Conservation (phyloP, 768 basidiomycete genomes). For the Pholiota conissans region DNA sequence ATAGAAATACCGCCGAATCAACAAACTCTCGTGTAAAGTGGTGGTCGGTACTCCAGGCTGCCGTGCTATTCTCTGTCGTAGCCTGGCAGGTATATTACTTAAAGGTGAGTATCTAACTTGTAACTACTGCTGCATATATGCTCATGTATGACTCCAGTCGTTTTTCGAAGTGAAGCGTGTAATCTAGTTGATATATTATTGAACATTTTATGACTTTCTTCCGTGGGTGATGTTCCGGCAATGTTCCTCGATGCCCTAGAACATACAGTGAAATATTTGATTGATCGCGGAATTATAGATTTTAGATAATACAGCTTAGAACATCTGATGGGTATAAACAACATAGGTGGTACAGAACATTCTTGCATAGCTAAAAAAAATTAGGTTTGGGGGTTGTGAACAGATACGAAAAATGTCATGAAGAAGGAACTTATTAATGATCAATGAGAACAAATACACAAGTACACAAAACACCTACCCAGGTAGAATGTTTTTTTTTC, state of each 20-base stretch:
- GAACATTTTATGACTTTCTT: conserved; percentile 2
- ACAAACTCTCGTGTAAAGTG: conserved; percentile 96
- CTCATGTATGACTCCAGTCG: conserved; percentile 49
- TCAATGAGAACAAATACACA: conserved; percentile 6
- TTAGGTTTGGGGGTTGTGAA: conserved; percentile 18
- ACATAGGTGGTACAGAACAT: conserved; percentile 12
- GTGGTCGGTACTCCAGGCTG: conserved; percentile 94
- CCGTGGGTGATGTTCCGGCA: too few relatives aligned
- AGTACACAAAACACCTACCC: conserved; percentile 9
- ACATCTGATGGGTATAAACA: conserved; percentile 22
- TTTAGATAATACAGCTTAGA: background rate
- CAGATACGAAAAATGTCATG: conserved; percentile 7
- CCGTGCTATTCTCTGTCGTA: conserved; percentile 86
- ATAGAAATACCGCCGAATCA: conserved; percentile 92
- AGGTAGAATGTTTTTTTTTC: too few relatives aligned
- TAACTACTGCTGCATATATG: conserved; percentile 58
- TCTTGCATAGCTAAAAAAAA: conserved; percentile 5
- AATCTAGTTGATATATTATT: conserved; percentile 23
- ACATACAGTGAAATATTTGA: background rate
- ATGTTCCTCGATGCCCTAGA: too few relatives aligned
- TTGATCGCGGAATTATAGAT: background rate
- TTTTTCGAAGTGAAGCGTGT: conserved; percentile 32
- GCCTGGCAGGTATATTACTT: conserved; percentile 98
- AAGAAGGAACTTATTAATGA: conserved; percentile 10
- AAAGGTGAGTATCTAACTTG: conserved; percentile 55